These are phyloP conservation scores for Populus hybrid DNA, from an alignment of 441 rosid species.

Conservation along the genomic window DNA sequence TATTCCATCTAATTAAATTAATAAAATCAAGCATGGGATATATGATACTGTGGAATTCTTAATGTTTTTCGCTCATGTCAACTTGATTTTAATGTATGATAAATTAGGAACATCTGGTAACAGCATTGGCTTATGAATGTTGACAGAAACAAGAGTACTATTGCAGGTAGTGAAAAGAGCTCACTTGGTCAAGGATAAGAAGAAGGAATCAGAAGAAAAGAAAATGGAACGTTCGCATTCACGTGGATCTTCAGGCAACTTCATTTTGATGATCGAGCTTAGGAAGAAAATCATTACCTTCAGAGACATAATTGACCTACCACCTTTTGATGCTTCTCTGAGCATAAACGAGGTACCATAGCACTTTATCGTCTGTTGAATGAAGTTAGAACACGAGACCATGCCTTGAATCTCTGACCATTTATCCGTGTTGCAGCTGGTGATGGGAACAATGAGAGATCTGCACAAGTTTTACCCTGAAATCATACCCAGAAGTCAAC, in stretches of 20 bases:
- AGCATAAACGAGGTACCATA: slow-evolving; percentile 51
- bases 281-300: slow-evolving; percentile 59
- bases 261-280: slow-evolving; percentile 65
- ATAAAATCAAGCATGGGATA: too few relatives aligned
- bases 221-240: slow-evolving; percentile 37
- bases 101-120: not conserved
- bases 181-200: slow-evolving; percentile 26
- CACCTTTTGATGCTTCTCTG: slow-evolving; percentile 47
- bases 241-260: slow-evolving; percentile 38
- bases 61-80: not conserved
- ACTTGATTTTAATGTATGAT: not conserved
- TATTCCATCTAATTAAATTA: too few relatives aligned
- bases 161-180: slow-evolving; percentile 30
- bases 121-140: slow-evolving; percentile 1
- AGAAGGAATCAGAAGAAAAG: slow-evolving; percentile 29
- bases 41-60: not conserved
- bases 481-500: slow-evolving; percentile 39
- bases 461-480: slow-evolving; percentile 67
- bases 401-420: slow-evolving; percentile 13
- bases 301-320: slow-evolving; percentile 70
- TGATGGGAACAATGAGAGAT: slow-evolving; percentile 65
- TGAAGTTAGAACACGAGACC: not conserved
- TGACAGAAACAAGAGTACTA: not conserved
- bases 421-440: slow-evolving; percentile 41
- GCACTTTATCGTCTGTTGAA: not conserved